Evolutionary conservation across 345 rosid species (phyloP).

Genomic region (Cochlearia excelsa): DNA sequence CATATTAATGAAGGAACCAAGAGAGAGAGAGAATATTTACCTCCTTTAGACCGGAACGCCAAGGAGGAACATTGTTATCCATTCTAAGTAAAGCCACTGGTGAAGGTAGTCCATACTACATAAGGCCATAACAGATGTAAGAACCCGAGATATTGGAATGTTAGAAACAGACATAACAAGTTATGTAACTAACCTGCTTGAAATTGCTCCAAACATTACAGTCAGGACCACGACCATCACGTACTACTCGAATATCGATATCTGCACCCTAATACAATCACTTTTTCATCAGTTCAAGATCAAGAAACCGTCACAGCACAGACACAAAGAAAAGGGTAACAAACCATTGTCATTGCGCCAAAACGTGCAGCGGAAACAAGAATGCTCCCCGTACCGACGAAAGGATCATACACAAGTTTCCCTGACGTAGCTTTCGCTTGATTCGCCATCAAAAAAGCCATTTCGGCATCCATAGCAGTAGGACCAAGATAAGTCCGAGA

Average conservation of each 20-base stretch:
- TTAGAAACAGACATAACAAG: neutral
- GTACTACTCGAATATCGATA: slow-evolving; percentile 90
- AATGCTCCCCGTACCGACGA: slow-evolving; percentile 96
- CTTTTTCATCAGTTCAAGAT: slow-evolving; percentile 24
- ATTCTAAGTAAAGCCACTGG: slow-evolving; percentile 82
- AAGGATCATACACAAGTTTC: slow-evolving; percentile 89
- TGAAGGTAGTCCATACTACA: slow-evolving; percentile 85
- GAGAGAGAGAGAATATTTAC: slow-evolving; percentile 36
- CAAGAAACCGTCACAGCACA: neutral
- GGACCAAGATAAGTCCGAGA: slow-evolving; percentile 89
- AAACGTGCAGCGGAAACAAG: slow-evolving; percentile 91
- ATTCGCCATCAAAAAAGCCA: slow-evolving; percentile 96
- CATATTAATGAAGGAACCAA: too few species aligned
- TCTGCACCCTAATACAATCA: slow-evolving; percentile 76
- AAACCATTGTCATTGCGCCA: slow-evolving; percentile 90
- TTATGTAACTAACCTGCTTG: slow-evolving; percentile 62
- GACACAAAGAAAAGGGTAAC: slow-evolving; percentile 1
- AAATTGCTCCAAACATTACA: slow-evolving; percentile 98
- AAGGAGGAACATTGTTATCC: slow-evolving; percentile 94
- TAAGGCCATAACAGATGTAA: slow-evolving; percentile 1
- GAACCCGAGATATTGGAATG: neutral
- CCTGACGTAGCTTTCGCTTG: slow-evolving; percentile 80
- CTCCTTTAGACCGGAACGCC: slow-evolving; percentile 87
- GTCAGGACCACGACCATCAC: slow-evolving; percentile 94
- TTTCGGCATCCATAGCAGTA: slow-evolving; percentile 97